A percentile compares a stretch with the other conserved stretches of the same genome.
These are phyloP conservation scores for Pseudogymnoascus destructans DNA, from an alignment of 2,329 filamentous ascomycete species.

Conservation along the genomic window DNA sequence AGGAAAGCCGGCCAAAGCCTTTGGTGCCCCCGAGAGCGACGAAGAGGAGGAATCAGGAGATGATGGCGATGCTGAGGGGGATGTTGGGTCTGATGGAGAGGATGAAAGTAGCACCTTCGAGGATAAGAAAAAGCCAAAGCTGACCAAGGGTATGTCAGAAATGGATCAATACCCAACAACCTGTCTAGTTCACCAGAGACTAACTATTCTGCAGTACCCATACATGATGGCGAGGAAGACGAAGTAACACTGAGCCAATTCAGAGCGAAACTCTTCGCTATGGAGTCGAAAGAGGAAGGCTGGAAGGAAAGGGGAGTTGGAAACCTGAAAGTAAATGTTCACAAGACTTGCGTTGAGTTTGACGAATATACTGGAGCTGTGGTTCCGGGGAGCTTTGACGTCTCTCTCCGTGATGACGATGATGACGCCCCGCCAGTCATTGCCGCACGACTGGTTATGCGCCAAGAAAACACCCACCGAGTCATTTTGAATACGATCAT, in stretches of 20 bases:
- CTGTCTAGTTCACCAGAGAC: background rate
- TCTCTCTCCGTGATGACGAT: conserved; percentile 36
- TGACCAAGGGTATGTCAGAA: conserved; percentile 53
- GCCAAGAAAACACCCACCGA: conserved; percentile 77
- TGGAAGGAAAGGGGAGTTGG: conserved; percentile 89
- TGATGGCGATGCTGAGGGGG: conserved; percentile 30
- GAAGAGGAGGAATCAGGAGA: conserved; percentile 34
- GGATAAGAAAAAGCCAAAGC: conserved; percentile 51
- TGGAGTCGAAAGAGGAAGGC: conserved; percentile 47
- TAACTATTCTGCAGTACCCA: conserved; percentile 35
- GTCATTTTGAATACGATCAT: conserved; percentile 79
- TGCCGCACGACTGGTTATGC: conserved; percentile 61
- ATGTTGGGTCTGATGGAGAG: conserved; percentile 32
- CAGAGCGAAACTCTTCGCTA: conserved; percentile 74
- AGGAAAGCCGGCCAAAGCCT: conserved; percentile 54
- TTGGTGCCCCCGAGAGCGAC: conserved; percentile 62
- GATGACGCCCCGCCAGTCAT: conserved; percentile 18
- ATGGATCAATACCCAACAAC: conserved; percentile 16
- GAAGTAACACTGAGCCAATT: conserved; percentile 64
- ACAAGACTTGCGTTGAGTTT: conserved; percentile 41
- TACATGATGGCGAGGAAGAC: conserved; percentile 78
- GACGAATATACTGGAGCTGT: conserved; percentile 36
- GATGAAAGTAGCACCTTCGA: conserved; percentile 37
- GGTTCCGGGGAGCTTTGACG: conserved; percentile 43
- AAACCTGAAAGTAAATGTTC: conserved; percentile 72